phyloP scores from a whole-genome alignment of 2,329 filamentous ascomycete species.

The Fusarium denticulatum region DNA sequence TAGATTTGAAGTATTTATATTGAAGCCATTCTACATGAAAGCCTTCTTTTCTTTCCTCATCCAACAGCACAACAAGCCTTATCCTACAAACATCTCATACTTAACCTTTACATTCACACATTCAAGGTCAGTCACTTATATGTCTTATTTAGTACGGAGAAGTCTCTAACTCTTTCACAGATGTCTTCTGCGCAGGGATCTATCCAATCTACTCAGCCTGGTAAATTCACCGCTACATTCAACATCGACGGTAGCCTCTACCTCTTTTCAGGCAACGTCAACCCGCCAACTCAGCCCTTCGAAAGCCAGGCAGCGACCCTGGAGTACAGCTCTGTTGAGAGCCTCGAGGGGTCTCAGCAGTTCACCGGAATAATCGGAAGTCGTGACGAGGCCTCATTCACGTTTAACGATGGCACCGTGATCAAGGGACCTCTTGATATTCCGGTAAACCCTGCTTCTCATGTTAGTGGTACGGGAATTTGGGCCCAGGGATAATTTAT shows the following conservation, averaged over 20 bases:
- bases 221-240: not conserved
- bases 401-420: not conserved
- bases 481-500: not conserved
- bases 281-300: not conserved
- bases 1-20: not conserved
- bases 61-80: not conserved
- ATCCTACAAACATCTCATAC: too few relatives aligned
- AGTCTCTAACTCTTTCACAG: not conserved
- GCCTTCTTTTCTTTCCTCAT: not conserved
- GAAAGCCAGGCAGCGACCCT: not conserved
- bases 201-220: rapidly evolving
- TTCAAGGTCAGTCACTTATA: not conserved
- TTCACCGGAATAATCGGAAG: not conserved
- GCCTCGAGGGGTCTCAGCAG: not conserved
- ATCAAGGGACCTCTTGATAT: not conserved
- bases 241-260: rapidly evolving
- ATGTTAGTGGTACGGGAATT: rapidly evolving
- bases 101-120: not conserved
- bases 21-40: not conserved
- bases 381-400: not conserved
- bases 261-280: not conserved
- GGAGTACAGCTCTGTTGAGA: not conserved
- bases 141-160: rapidly evolving
- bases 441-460: not conserved
- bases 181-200: not conserved